Conservation (phyloP, 202 grass and related monocot species). For the Setaria viridis region DNA sequence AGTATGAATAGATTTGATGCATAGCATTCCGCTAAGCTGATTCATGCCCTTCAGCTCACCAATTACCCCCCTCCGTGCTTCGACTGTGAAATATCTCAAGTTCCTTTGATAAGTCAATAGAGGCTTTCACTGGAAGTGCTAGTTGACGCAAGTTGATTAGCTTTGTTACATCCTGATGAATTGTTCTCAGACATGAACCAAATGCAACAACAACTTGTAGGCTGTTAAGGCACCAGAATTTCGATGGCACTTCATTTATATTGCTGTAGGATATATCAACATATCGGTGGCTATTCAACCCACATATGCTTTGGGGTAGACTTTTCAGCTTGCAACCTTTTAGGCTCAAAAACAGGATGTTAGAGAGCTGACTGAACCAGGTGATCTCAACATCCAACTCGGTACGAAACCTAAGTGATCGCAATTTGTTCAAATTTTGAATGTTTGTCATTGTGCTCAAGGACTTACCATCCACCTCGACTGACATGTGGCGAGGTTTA, state of each 20-base stretch:
- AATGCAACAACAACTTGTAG: slow-evolving; percentile 8
- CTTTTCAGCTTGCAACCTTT: slow-evolving; percentile 5
- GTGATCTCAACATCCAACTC: neutral
- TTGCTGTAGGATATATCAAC: slow-evolving; percentile 28
- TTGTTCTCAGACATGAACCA: neutral
- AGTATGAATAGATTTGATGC: neutral
- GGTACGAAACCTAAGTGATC: slow-evolving; percentile 37
- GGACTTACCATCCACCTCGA: neutral
- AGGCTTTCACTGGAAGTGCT: neutral
- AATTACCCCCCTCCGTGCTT: slow-evolving; percentile 13
- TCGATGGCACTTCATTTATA: neutral
- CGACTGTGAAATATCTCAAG: slow-evolving; percentile 29
- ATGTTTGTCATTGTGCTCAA: slow-evolving; percentile 4
- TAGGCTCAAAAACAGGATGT: slow-evolving; percentile 42
- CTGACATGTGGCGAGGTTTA: neutral
- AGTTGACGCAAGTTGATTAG: slow-evolving; percentile 46
- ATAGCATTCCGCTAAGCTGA: slow-evolving; percentile 27
- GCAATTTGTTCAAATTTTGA: slow-evolving; percentile 27
- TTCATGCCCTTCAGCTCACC: slow-evolving; percentile 44
- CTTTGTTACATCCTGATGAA: slow-evolving; percentile 11
- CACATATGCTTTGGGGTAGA: slow-evolving; percentile 38
- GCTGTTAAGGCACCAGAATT: slow-evolving; percentile 19
- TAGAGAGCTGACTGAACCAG: slow-evolving; percentile 33
- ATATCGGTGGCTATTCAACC: slow-evolving; percentile 25
- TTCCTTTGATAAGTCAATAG: slow-evolving; percentile 5